Percentiles rank a stretch among this genome's conserved stretches.
Conservation (phyloP, 306 rosid species). For the Herpetospermum pedunculosum region DNA sequence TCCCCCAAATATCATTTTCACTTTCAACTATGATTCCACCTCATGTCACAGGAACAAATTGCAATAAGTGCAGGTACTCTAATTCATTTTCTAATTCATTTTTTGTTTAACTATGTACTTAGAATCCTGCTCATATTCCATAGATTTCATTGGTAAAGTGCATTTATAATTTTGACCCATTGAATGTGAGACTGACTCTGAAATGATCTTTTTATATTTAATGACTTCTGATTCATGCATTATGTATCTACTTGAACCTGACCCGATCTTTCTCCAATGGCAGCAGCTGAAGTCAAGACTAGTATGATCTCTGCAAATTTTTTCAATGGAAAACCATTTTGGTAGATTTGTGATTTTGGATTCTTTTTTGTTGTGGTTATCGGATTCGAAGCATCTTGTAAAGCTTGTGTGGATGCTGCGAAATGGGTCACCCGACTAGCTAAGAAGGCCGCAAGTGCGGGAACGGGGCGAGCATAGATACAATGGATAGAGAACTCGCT, state of each 20-base stretch:
- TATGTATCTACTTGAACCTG: neutral
- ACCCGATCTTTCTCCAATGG: neutral
- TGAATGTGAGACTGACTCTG: neutral
- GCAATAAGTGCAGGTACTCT: slow-evolving; percentile 34
- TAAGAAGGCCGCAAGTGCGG: slow-evolving; percentile 19
- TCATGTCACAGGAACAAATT: slow-evolving; percentile 18
- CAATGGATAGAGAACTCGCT: slow-evolving; percentile 12
- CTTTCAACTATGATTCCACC: slow-evolving; percentile 25
- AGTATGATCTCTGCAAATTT: slow-evolving; percentile 19
- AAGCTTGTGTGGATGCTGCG: slow-evolving; percentile 32
- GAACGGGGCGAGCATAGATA: slow-evolving; percentile 13
- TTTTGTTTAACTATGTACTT: neutral
- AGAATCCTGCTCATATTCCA: neutral
- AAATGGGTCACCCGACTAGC: slow-evolving; percentile 14
- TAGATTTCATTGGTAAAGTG: neutral
- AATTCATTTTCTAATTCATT: neutral
- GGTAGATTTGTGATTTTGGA: slow-evolving; percentile 25
- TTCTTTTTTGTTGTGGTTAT: slow-evolving; percentile 19
- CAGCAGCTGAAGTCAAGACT: slow-evolving; percentile 10
- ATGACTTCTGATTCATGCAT: neutral
- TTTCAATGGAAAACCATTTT: slow-evolving; percentile 16
- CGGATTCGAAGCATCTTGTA: slow-evolving; percentile 38
- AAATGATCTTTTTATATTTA: neutral
- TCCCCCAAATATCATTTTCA: slow-evolving; percentile 26
- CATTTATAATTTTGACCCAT: neutral